Conservation (phyloP, 805 yeast genomes). For the Komagataella mondaviorum region DNA sequence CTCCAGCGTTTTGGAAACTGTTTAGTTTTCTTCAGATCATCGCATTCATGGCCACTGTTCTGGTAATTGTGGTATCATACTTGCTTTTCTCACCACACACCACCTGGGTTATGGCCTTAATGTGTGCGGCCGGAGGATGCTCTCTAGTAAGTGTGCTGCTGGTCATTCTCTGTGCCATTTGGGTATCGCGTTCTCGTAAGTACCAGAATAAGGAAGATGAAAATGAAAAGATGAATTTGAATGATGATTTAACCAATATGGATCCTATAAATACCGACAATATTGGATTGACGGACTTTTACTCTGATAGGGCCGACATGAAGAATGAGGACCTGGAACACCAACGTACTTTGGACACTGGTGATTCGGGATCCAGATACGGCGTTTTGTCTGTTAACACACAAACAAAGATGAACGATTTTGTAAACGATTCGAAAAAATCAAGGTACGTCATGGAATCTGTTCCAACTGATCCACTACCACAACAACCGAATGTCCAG, state of each 20-base stretch:
- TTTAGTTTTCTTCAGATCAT: not conserved
- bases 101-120: constrained; percentile 61
- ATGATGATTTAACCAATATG: constrained; percentile 7
- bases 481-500: not conserved
- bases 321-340: not conserved
- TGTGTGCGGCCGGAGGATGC: constrained; percentile 34
- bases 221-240: not conserved
- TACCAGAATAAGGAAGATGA: not conserved
- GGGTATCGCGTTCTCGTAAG: not conserved
- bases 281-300: not conserved
- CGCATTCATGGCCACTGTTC: constrained; percentile 38
- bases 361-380: not conserved
- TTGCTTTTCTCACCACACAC: constrained; percentile 52
- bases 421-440: not conserved
- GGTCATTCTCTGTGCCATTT: constrained; percentile 26
- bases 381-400: not conserved
- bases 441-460: not conserved
- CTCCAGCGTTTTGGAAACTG: not conserved
- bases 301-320: not conserved
- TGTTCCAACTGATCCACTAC: not conserved
- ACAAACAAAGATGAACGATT: not conserved
- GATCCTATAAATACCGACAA: constrained; percentile 3
- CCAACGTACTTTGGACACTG: not conserved
- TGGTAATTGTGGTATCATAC: constrained; percentile 40
- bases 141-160: constrained; percentile 30